Evolutionary conservation across 768 basidiomycete genomes (phyloP).

Genomic region (Grammothele lineata): DNA sequence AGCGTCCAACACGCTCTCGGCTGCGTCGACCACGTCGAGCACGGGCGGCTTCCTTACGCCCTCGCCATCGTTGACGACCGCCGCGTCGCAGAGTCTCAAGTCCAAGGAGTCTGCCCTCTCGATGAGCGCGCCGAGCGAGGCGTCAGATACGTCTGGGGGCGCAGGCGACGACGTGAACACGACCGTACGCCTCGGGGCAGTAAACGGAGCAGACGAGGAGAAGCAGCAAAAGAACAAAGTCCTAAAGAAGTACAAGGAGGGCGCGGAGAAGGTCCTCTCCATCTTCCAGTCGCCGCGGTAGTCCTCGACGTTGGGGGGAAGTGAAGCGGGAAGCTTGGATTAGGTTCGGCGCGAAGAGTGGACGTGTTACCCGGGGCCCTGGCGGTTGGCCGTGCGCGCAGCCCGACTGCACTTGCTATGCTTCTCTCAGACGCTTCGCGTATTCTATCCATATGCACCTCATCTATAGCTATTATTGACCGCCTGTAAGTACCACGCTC

Average conservation of each 20-base stretch:
- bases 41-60: constrained; percentile 58
- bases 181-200: constrained; percentile 27
- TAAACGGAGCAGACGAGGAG: constrained; percentile 35
- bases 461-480: constrained; percentile 24
- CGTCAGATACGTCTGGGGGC: constrained; percentile 66
- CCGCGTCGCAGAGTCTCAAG: constrained; percentile 65
- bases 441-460: constrained; percentile 19
- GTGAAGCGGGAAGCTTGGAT: no score
- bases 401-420: no score
- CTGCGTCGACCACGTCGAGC: constrained; percentile 37
- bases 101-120: constrained; percentile 79
- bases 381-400: no score
- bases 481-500: constrained; percentile 10
- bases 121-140: constrained; percentile 64
- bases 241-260: constrained; percentile 83
- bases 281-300: constrained; percentile 69
- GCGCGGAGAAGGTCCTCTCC: constrained; percentile 81
- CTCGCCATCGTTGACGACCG: constrained; percentile 53
- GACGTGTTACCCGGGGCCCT: no score
- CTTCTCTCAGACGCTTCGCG: constrained; percentile 10
- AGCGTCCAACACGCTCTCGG: constrained; percentile 43
- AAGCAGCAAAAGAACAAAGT: constrained; percentile 64
- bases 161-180: constrained; percentile 36
- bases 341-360: no score
- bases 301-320: no score